Evolutionary conservation across 1,139 yeast species (phyloP).

Genomic region (Taphrina confusa): DNA sequence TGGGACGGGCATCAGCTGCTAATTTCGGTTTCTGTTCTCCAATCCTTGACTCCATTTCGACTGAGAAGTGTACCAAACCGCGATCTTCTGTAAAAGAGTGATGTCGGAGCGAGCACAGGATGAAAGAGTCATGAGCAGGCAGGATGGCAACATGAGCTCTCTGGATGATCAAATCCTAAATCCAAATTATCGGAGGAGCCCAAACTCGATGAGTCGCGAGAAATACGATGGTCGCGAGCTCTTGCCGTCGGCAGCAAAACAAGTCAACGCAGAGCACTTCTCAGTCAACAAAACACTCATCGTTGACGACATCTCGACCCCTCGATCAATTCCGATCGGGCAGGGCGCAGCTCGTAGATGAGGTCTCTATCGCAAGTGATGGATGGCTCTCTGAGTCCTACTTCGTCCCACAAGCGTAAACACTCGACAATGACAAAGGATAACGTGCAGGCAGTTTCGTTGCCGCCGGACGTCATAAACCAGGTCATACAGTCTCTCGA

Average conservation of each 20-base stretch:
- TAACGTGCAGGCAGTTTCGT: slow-evolving; percentile 5
- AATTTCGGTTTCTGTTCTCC: slow-evolving; percentile 29
- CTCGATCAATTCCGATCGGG: neutral
- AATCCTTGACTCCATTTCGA: slow-evolving; percentile 20
- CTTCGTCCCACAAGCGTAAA: slow-evolving; percentile 18
- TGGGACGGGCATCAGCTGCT: slow-evolving; percentile 34
- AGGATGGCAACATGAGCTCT: neutral
- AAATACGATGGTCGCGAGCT: neutral
- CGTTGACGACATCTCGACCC: neutral
- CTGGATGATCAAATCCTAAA: neutral
- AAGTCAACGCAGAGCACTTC: neutral
- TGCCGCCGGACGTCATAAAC: slow-evolving; percentile 41
- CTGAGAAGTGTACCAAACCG: neutral
- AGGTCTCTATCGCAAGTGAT: slow-evolving; percentile 22
- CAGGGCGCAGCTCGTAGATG: neutral
- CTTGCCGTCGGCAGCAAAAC: neutral
- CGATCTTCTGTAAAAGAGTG: neutral
- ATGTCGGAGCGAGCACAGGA: neutral
- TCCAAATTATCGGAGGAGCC: slow-evolving; percentile 3
- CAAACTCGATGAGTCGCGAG: neutral
- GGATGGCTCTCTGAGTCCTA: slow-evolving; percentile 20
- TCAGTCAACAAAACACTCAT: slow-evolving; percentile 12
- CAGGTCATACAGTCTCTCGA: slow-evolving; percentile 44
- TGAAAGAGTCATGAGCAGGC: neutral
- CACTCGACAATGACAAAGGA: slow-evolving; percentile 20